Percentiles rank a stretch among this genome's conserved stretches.
Conservation (phyloP, 208 protist species). For the Trypanosoma mega region DNA sequence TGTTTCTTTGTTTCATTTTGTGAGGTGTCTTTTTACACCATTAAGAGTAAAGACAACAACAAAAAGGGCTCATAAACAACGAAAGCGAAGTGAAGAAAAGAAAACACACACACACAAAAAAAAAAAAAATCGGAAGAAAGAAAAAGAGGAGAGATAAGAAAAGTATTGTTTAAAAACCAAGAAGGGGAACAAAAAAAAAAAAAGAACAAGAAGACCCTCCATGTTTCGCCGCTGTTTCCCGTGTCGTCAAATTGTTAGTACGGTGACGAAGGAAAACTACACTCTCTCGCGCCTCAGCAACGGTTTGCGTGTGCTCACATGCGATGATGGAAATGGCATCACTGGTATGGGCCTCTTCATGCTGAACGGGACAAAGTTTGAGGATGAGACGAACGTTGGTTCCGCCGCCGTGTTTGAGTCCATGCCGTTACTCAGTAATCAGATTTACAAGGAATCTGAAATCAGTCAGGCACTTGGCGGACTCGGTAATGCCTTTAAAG, state of each 20-base stretch:
- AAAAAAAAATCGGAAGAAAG: too few relatives aligned
- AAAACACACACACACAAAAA: neutral
- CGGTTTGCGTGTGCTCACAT: conserved; percentile 85
- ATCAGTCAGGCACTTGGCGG: conserved; percentile 65
- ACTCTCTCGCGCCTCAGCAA: conserved; percentile 65
- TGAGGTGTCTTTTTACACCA: too few relatives aligned
- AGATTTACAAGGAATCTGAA: conserved; percentile 43
- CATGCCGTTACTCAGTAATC: conserved; percentile 67
- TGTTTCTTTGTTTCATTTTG: too few relatives aligned
- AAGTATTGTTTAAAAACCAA: too few relatives aligned
- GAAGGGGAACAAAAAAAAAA: conserved; percentile 8
- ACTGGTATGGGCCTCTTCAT: conserved; percentile 87
- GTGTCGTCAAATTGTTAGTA: conserved; percentile 47
- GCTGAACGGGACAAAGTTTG: conserved; percentile 81
- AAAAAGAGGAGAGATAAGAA: too few relatives aligned
- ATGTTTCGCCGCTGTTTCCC: conserved; percentile 54
- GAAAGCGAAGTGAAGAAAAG: too few relatives aligned
- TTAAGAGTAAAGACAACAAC: too few relatives aligned
- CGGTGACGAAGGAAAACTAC: conserved; percentile 65
- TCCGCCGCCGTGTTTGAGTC: conserved; percentile 77
- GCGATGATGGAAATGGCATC: conserved; percentile 78
- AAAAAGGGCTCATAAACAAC: too few relatives aligned
- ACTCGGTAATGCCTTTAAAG: conserved; percentile 78
- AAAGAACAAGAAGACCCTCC: neutral
- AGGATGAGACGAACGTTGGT: conserved; percentile 55